phyloP scores from a whole-genome alignment of 768 basidiomycete species.

The Lepiota subincarnata region DNA sequence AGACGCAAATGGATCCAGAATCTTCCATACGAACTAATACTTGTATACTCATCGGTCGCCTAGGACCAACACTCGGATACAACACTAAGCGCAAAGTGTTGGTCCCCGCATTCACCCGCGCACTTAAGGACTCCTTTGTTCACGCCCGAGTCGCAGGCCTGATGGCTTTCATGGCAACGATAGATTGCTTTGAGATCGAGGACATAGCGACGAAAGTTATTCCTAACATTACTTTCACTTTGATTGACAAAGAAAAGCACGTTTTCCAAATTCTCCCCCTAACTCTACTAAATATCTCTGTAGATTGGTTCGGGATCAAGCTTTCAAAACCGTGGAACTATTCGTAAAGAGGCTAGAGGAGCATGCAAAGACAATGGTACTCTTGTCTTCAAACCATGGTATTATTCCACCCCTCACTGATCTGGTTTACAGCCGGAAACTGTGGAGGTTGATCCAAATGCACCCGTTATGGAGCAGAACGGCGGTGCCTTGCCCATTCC shows the following conservation, averaged over 20 bases:
- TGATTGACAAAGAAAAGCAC: conserved; percentile 93
- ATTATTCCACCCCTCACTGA: neutral
- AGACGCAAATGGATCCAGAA: conserved; percentile 89
- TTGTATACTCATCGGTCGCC: conserved; percentile 89
- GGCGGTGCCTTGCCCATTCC: conserved; percentile 30
- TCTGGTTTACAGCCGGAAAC: conserved; percentile 33
- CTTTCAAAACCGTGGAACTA: conserved; percentile 87
- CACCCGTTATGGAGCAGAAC: conserved; percentile 18
- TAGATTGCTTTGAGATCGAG: conserved; percentile 83
- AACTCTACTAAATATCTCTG: neutral
- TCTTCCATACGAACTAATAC: conserved; percentile 97
- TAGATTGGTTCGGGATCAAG: conserved; percentile 92
- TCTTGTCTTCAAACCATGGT: conserved; percentile 12
- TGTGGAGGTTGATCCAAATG: conserved; percentile 25
- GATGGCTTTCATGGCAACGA: conserved; percentile 94
- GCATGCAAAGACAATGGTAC: conserved; percentile 80
- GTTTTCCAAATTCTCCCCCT: conserved; percentile 15
- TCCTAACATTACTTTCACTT: conserved; percentile 72
- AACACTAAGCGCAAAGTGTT: conserved; percentile 96
- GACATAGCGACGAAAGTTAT: conserved; percentile 90
- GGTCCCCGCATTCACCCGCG: conserved; percentile 88
- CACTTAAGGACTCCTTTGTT: conserved; percentile 86
- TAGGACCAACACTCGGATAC: conserved; percentile 79
- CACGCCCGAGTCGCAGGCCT: conserved; percentile 91
- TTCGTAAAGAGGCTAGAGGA: conserved; percentile 82